phyloP scores from a whole-genome alignment of 1,284 basidiomycete genomes.

The Acaromyces ingoldii region DNA sequence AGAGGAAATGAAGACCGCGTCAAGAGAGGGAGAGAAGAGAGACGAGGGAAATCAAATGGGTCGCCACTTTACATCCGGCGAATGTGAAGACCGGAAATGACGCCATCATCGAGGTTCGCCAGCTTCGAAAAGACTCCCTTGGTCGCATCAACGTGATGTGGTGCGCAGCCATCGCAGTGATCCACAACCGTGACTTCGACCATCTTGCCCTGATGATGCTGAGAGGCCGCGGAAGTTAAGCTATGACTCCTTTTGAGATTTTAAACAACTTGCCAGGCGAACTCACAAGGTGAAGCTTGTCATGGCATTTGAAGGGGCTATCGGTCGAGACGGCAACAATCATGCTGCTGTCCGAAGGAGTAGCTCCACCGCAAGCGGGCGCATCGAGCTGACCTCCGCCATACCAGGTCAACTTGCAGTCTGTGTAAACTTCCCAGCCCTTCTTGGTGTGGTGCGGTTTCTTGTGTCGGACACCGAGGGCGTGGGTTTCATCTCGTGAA shows the following conservation, averaged over 20 bases:
- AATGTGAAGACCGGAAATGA: slow-evolving; percentile 17
- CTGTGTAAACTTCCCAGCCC: no score
- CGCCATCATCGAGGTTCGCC: slow-evolving; percentile 28
- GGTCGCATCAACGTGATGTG: slow-evolving; percentile 9
- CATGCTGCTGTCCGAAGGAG: slow-evolving; percentile 29
- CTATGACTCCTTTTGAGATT: background rate
- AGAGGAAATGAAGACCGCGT: background rate
- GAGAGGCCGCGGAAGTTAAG: background rate
- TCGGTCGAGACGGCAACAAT: slow-evolving; percentile 38
- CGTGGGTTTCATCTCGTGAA: no score
- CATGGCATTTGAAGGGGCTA: slow-evolving; percentile 31
- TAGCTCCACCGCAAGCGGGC: slow-evolving; percentile 42
- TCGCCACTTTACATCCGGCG: background rate
- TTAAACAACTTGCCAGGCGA: background rate
- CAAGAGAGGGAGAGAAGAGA: background rate
- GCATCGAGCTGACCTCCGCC: slow-evolving; percentile 32
- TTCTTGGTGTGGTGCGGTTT: no score
- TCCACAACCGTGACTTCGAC: slow-evolving; percentile 34
- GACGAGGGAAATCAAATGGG: background rate
- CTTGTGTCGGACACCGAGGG: no score
- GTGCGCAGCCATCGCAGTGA: slow-evolving; percentile 30
- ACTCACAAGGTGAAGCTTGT: slow-evolving; percentile 24
- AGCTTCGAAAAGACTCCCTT: slow-evolving; percentile 33
- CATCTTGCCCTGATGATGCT: slow-evolving; percentile 24
- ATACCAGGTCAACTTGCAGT: slow-evolving; percentile 37